Percentiles rank a stretch among this genome's conserved stretches.
These are phyloP conservation scores for Papiliotrema nemorosa DNA, from an alignment of 1,284 basidiomycete genomes.

Conservation along the genomic window DNA sequence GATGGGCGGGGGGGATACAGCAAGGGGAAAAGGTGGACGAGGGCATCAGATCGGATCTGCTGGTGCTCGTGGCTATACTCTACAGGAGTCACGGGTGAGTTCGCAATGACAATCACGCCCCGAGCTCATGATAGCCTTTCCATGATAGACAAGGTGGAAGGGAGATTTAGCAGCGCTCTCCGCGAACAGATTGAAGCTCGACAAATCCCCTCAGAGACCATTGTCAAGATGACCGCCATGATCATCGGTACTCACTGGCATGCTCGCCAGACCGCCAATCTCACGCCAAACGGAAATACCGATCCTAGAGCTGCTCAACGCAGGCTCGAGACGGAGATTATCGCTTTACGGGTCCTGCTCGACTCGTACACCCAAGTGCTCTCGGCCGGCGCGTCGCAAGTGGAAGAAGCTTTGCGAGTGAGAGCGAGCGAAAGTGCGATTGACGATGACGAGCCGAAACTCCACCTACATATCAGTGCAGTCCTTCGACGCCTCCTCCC, in stretches of 20 bases:
- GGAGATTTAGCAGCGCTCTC: slow-evolving; percentile 14
- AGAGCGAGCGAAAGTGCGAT: slow-evolving; percentile 24
- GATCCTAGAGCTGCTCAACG: slow-evolving; percentile 16
- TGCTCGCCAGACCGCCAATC: slow-evolving; percentile 55
- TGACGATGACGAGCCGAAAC: slow-evolving; percentile 39
- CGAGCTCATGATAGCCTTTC: slow-evolving; percentile 37
- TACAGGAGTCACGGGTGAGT: slow-evolving; percentile 48
- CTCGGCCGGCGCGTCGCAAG: slow-evolving; percentile 60
- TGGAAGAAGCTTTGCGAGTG: slow-evolving; percentile 39
- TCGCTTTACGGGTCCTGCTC: slow-evolving; percentile 69
- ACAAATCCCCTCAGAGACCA: slow-evolving; percentile 68
- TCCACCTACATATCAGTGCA: slow-evolving; percentile 78
- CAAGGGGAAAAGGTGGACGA: slow-evolving; percentile 53
- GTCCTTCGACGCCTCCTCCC: slow-evolving; percentile 81
- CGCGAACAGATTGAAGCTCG: slow-evolving; percentile 61
- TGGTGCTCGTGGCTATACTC: slow-evolving; percentile 57
- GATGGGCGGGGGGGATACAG: background rate
- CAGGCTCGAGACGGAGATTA: slow-evolving; percentile 57
- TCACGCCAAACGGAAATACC: slow-evolving; percentile 4
- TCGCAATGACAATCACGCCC: slow-evolving; percentile 15
- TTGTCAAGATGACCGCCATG: slow-evolving; percentile 70
- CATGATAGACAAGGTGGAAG: slow-evolving; percentile 21
- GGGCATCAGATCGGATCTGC: slow-evolving; percentile 63
- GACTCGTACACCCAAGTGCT: slow-evolving; percentile 65
- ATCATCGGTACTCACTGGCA: slow-evolving; percentile 77